phyloP scores from a whole-genome alignment of 768 basidiomycete genomes.

The Pholiota microspora region DNA sequence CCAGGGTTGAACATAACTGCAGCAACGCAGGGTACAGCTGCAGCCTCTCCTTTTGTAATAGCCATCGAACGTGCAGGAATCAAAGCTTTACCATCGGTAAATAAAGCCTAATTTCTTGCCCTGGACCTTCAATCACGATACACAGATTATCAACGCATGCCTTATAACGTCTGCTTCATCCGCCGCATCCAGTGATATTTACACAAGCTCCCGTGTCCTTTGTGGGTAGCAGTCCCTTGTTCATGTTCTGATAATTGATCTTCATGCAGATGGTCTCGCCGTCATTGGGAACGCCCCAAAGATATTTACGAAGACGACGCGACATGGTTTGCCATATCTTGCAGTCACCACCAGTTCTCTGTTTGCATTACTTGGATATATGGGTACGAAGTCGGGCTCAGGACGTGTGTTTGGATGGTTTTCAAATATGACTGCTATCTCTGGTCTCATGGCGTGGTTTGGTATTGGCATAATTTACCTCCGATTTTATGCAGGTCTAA shows the following conservation, averaged over 20 bases:
- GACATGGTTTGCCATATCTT: conserved; percentile 73
- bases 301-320: conserved; percentile 69
- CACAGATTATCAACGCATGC: conserved; percentile 75
- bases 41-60: conserved; percentile 88
- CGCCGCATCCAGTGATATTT: conserved; percentile 85
- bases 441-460: conserved; percentile 79
- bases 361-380: conserved; percentile 77
- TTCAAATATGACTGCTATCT: conserved; percentile 67
- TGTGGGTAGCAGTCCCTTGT: conserved; percentile 45
- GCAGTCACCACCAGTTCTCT: conserved; percentile 66
- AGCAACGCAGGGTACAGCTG: conserved; percentile 58
- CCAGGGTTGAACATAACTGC: conserved; percentile 47
- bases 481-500: conserved; percentile 83
- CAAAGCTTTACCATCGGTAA: conserved; percentile 75
- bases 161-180: conserved; percentile 92
- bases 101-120: conserved; percentile 21
- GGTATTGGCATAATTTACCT: conserved; percentile 75
- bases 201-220: conserved; percentile 84
- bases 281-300: conserved; percentile 77
- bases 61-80: conserved; percentile 88
- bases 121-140: conserved; percentile 3
- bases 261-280: conserved; percentile 70
- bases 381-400: conserved; percentile 67
- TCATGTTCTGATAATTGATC: neutral
- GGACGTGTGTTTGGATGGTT: conserved; percentile 82